Evolutionary conservation across 1,139 yeast genomes (phyloP).

Genomic region (Blastobotrys apis): DNA sequence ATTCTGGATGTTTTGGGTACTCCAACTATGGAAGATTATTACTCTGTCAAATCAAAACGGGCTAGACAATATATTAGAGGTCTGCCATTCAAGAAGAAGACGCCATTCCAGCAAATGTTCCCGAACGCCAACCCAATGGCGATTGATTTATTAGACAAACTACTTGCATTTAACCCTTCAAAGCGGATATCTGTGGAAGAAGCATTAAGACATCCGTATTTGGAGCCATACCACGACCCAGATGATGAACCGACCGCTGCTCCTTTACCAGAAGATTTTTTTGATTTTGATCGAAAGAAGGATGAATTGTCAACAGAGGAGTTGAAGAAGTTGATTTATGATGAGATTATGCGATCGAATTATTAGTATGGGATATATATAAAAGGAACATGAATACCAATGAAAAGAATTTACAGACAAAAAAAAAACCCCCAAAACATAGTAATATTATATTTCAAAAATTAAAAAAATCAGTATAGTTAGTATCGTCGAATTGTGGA

Average conservation of each 20-base stretch:
- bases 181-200: constrained; percentile 75
- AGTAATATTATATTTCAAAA: background rate
- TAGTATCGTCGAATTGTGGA: background rate
- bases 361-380: background rate
- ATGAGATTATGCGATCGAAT: constrained; percentile 45
- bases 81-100: constrained; percentile 59
- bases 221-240: constrained; percentile 74
- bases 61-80: constrained; percentile 83
- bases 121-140: constrained; percentile 63
- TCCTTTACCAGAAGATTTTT: constrained; percentile 71
- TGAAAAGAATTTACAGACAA: background rate
- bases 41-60: constrained; percentile 71
- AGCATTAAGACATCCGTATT: constrained; percentile 79
- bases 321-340: constrained; percentile 63
- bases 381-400: too few relatives aligned
- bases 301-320: constrained; percentile 67
- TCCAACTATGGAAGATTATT: constrained; percentile 77
- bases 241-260: constrained; percentile 76
- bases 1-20: constrained; percentile 90
- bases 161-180: constrained; percentile 76
- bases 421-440: background rate
- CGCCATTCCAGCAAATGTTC: constrained; percentile 52
- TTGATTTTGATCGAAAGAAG: constrained; percentile 74
- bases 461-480: background rate
- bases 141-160: constrained; percentile 66